Percentiles rank a stretch among this genome's conserved stretches.
Evolutionary conservation across 768 basidiomycete species (phyloP).

Genomic region (Hemileccinum impolitum): DNA sequence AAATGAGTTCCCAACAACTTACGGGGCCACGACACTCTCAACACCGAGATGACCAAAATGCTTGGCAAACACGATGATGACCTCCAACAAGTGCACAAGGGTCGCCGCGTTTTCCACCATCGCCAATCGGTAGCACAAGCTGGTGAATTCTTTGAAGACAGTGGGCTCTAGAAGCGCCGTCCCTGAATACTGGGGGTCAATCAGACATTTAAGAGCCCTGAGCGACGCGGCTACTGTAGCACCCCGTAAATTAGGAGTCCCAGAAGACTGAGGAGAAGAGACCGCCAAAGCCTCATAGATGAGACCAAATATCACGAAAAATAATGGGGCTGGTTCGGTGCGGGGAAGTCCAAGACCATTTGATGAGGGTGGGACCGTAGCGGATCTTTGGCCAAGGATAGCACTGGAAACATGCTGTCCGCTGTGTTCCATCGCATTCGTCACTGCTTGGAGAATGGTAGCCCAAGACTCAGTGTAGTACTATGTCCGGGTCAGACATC

Average conservation of each 20-base stretch:
- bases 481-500: conserved; percentile 37
- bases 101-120: conserved; percentile 78
- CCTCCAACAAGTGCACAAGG: conserved; percentile 69
- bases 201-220: conserved; percentile 75
- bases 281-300: conserved; percentile 83
- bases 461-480: conserved; percentile 86
- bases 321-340: conserved; percentile 72
- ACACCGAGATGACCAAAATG: conserved; percentile 31
- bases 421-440: conserved; percentile 67
- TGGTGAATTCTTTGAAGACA: conserved; percentile 87
- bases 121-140: conserved; percentile 84
- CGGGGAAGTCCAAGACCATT: conserved; percentile 27
- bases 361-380: conserved; percentile 15
- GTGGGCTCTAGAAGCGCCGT: conserved; percentile 74
- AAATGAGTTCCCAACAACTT: not conserved
- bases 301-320: conserved; percentile 90
- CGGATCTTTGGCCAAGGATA: conserved; percentile 63
- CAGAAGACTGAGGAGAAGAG: conserved; percentile 57
- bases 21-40: conserved; percentile 22
- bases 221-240: conserved; percentile 59
- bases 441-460: conserved; percentile 80
- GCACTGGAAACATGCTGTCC: conserved; percentile 72
- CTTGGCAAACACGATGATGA: conserved; percentile 56
- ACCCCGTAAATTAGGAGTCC: conserved; percentile 39
- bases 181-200: conserved; percentile 77